A percentile compares a stretch with the other conserved stretches of the same genome.
phyloP scores from a whole-genome alignment of 768 basidiomycete species.

The Leccinum longicurvipes region DNA sequence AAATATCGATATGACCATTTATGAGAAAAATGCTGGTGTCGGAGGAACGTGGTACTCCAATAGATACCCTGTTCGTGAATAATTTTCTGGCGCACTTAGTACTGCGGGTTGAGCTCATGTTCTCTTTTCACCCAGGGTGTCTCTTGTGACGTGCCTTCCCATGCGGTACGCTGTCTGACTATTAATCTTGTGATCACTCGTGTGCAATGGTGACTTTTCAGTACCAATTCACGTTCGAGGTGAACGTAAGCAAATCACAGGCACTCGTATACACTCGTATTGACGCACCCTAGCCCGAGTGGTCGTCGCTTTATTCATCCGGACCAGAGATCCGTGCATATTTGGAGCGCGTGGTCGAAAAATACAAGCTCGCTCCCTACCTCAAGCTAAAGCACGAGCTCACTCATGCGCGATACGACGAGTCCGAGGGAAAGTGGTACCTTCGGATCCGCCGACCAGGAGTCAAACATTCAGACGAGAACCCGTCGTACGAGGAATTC shows the following conservation, averaged over 20 bases:
- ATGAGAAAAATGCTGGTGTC: conserved; percentile 56
- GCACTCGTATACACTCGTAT: neutral
- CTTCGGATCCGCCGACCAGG: conserved; percentile 42
- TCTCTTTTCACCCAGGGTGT: conserved; percentile 37
- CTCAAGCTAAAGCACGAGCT: conserved; percentile 58
- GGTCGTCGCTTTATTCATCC: conserved; percentile 59
- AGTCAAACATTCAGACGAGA: conserved; percentile 8
- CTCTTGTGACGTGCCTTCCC: conserved; percentile 61
- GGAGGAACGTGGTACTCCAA: conserved; percentile 64
- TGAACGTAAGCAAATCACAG: conserved; percentile 36
- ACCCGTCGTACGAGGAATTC: conserved; percentile 38
- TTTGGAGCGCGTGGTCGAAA: conserved; percentile 51
- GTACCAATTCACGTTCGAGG: conserved; percentile 60
- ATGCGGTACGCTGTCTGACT: conserved; percentile 38
- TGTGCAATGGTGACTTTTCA: conserved; percentile 21
- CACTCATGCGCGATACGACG: conserved; percentile 48
- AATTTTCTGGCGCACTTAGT: neutral
- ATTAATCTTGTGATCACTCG: neutral
- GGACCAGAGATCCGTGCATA: conserved; percentile 59
- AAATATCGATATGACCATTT: conserved; percentile 54
- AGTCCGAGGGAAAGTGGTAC: conserved; percentile 53
- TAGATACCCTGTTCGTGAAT: conserved; percentile 44
- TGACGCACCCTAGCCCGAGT: conserved; percentile 41
- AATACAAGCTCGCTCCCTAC: conserved; percentile 50
- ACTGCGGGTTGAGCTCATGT: neutral